A percentile compares a stretch with the other conserved stretches of the same genome.
Conservation (phyloP, 257 asterid species). For the Nicotiana paniculata region DNA sequence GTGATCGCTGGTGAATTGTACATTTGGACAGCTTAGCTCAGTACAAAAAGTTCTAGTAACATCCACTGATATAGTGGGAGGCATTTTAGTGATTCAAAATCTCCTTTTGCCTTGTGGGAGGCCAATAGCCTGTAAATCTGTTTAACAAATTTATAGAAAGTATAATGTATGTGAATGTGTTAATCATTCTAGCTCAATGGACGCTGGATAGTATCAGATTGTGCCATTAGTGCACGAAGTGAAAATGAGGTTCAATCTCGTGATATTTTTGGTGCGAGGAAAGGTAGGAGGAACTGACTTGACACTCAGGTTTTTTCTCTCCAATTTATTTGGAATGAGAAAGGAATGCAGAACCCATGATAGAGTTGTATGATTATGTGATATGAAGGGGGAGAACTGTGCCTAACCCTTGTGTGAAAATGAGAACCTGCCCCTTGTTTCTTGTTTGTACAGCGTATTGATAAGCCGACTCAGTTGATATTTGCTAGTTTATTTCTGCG, state of each 20-base stretch:
- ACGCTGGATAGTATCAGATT: not conserved
- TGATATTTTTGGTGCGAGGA: not conserved
- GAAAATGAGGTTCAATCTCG: not conserved
- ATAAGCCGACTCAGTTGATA: not conserved
- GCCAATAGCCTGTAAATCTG: constrained; percentile 5
- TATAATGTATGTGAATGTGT: not conserved
- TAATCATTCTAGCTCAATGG: not conserved
- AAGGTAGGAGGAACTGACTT: not conserved
- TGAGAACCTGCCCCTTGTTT: not conserved
- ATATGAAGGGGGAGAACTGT: not conserved
- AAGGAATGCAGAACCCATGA: not conserved
- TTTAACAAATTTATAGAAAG: not conserved
- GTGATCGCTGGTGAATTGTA: constrained; percentile 20
- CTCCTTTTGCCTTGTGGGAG: not conserved
- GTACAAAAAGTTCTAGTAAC: not conserved
- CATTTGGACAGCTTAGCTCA: constrained; percentile 17
- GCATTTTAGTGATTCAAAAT: constrained; percentile 6
- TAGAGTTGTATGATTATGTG: not conserved
- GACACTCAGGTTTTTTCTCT: not conserved
- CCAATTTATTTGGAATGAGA: not conserved
- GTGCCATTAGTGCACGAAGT: not conserved
- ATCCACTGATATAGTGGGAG: constrained; percentile 11
- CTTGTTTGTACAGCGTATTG: not conserved
- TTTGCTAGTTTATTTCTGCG: not conserved
- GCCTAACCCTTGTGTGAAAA: not conserved